These are phyloP conservation scores for Wakefieldia striispora DNA, from an alignment of 768 basidiomycete species.

Conservation along the genomic window DNA sequence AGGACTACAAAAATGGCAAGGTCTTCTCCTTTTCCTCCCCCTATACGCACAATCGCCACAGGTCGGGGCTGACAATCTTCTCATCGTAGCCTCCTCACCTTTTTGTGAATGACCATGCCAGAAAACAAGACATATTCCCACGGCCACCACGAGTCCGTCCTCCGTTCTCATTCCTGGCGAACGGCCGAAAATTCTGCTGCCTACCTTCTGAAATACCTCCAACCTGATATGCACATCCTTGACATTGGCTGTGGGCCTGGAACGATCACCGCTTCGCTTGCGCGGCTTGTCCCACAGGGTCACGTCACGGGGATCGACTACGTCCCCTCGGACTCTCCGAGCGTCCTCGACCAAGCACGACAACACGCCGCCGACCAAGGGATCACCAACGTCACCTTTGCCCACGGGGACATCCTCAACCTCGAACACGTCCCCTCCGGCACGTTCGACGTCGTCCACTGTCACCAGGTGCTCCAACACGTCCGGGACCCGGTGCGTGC, in stretches of 20 bases:
- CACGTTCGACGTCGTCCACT: conserved; percentile 48
- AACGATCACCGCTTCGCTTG: conserved; percentile 46
- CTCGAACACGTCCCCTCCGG: conserved; percentile 36
- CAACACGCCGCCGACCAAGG: conserved; percentile 27
- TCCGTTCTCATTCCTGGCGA: conserved; percentile 35
- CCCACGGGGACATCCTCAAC: conserved; percentile 36
- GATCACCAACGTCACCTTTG: conserved; percentile 39
- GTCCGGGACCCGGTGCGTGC: conserved; percentile 39
- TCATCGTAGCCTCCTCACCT: too few species aligned
- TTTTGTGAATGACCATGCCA: background rate
- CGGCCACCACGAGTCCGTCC: conserved; percentile 34
- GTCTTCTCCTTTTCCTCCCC: too few species aligned
- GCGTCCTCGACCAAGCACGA: conserved; percentile 37
- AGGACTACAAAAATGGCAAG: too few species aligned
- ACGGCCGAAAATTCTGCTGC: conserved; percentile 43
- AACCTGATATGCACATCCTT: conserved; percentile 41
- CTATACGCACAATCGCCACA: too few species aligned
- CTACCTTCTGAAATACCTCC: conserved; percentile 38
- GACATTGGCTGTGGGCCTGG: conserved; percentile 56
- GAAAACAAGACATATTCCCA: conserved; percentile 15
- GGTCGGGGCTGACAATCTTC: too few species aligned
- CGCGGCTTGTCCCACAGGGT: conserved; percentile 38
- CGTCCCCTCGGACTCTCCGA: conserved; percentile 9
- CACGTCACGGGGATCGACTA: conserved; percentile 44
- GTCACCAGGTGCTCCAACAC: conserved; percentile 51